Base-by-base conservation (phyloP, 305 asterid species). In the Fraxinus velutina region DNA sequence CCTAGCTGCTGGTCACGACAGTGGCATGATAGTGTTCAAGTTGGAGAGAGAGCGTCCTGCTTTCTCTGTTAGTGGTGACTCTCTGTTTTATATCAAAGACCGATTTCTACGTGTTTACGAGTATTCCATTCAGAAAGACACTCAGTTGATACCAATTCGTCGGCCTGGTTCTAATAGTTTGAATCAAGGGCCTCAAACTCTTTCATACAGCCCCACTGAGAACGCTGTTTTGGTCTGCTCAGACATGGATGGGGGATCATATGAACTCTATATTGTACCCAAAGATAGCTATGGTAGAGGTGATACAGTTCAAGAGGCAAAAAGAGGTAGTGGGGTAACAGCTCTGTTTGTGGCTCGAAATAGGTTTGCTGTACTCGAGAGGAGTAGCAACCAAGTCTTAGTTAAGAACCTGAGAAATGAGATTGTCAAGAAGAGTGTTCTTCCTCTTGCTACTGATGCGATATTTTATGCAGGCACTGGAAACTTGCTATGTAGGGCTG, bases 21-120 rank as follows among this genome's bases (percentile, higher is more conserved):
- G 95, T 87, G 98, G 98, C 81, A 92, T 94, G 98, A 89, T 92
- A 80, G 98, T 94, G 27, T 94, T 93, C 81, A 94, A 94, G 84
- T 82, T 94, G 86, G 98, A 92, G 91, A 91, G 98, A 90, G 97
- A 94, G 68, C 97, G 97, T 12, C 98, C 97, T 39, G 98, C 97
- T 52, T 94, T 90, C 86, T 91, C 91, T 79, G 82, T 94, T 39
- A 91, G 90, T 27, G 92, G 92, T 4, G 98, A 92, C 73, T 90
- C 95, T 17, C 80, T 92, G 76, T 90, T 90, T 81, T 94, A 92
- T 83, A 90, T 92, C 71, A 94, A 92, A 88, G 97, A 92, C 79
- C 89, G 97, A 17, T 92, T 85, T 82, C 71, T 88, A 0, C 91
- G 91, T 50, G 75, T 85, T 72, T 88, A 81, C 72, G 90, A 87